These are phyloP conservation scores for Psilocybe cyanescens DNA, from an alignment of 768 basidiomycete genomes.

Conservation along the genomic window DNA sequence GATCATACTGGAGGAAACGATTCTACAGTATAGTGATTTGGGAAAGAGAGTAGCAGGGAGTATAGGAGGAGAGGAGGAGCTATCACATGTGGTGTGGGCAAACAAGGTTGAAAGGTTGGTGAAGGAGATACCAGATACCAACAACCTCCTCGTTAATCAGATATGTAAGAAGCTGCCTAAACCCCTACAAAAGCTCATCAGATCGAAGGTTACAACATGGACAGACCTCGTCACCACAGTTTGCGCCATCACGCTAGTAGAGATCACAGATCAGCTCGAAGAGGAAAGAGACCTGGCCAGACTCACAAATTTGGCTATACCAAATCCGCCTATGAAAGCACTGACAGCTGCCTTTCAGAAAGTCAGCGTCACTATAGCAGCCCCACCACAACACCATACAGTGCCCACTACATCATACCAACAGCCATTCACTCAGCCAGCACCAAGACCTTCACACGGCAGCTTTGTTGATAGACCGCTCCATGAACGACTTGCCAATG, in stretches of 20 bases:
- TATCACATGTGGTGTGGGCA: constrained; percentile 27
- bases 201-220: neutral
- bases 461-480: neutral
- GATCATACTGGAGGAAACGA: constrained; percentile 6
- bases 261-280: no score
- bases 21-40: constrained; percentile 12
- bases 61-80: constrained; percentile 20
- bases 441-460: neutral
- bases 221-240: no score
- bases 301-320: no score
- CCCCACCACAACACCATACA: no score
- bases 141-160: constrained; percentile 14
- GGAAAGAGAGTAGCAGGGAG: constrained; percentile 15
- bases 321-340: no score
- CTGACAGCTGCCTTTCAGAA: no score
- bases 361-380: no score
- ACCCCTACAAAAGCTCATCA: constrained; percentile 1
- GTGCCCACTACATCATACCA: no score
- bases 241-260: no score
- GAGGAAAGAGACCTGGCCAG: no score
- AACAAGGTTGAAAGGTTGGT: constrained; percentile 21
- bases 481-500: constrained; percentile 1
- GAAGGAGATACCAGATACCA: constrained; percentile 15
- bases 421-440: no score
- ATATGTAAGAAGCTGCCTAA: constrained; percentile 14